These are phyloP conservation scores for Ustilago xerochloae DNA, from an alignment of 1,284 basidiomycete species.

Conservation along the genomic window DNA sequence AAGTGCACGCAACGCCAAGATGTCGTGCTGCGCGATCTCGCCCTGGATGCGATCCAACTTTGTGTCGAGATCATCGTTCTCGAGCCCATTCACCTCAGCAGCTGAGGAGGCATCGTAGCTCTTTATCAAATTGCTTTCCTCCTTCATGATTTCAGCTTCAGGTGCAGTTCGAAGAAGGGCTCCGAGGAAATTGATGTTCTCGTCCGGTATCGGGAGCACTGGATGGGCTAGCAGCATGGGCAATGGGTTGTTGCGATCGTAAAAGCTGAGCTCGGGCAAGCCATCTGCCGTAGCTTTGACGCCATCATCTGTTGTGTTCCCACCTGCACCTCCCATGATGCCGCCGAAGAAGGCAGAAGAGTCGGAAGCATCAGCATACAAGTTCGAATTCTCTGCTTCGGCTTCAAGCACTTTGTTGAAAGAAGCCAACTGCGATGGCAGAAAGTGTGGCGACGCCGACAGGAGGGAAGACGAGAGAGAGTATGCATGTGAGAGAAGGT, in stretches of 20 bases:
- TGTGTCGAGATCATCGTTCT: conserved; percentile 6
- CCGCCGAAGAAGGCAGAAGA: conserved; percentile 29
- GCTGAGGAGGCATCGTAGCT: conserved; percentile 35
- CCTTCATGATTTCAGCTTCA: conserved; percentile 42
- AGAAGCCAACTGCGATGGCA: conserved; percentile 53
- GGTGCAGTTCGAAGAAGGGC: conserved; percentile 58
- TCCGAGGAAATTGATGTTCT: conserved; percentile 58
- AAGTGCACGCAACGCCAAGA: conserved; percentile 40
- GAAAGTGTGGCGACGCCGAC: conserved; percentile 54
- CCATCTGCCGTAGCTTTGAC: conserved; percentile 46
- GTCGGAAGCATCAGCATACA: conserved; percentile 41
- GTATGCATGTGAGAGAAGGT: conserved; percentile 57
- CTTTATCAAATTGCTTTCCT: conserved; percentile 38
- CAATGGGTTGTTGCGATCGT: conserved; percentile 45
- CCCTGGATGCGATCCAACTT: conserved; percentile 28
- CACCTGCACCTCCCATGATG: conserved; percentile 7
- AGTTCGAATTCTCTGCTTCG: conserved; percentile 50
- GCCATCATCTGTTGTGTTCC: conserved; percentile 13
- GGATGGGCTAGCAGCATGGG: conserved; percentile 53
- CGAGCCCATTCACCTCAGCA: neutral
- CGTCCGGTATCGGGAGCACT: conserved; percentile 49
- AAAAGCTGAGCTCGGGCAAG: conserved; percentile 50
- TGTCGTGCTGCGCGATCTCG: conserved; percentile 50
- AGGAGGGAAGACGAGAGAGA: conserved; percentile 53
- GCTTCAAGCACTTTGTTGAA: conserved; percentile 56